Evolutionary conservation across 306 rosid species (phyloP), one percentile per base, ranked within the genome.

Genomic region (Quercus bicolor): DNA sequence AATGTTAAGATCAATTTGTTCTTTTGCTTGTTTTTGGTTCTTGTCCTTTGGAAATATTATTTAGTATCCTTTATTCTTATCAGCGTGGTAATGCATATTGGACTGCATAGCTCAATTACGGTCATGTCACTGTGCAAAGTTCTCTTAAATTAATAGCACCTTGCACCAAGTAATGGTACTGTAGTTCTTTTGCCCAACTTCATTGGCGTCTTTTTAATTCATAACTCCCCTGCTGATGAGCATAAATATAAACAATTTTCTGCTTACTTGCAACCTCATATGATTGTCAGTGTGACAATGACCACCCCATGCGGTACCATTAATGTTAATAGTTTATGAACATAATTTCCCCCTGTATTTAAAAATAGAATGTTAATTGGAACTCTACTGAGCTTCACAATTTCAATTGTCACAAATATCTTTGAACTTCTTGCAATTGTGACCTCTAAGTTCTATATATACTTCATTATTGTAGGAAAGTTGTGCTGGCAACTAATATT

Each of bases 401-500:
- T 26, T 28, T 62, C 37, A 62, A 4, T 48, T 48, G 4, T 34
- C 52, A 66, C 52, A 45, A 69, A 53, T 5, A 14, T 52, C 26
- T 65, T 52, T 64, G 51, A 45, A 53, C 65, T 70, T 75, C 52
- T 76, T 80, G 16, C 64, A 74, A 73, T 62, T 62, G 79, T 56
- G 31, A 65, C 70, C 65, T 70, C 72, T 73, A 59, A 54, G 74
- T 78, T 70, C 74, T 84, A 69, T 72, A 68, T 71, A 31, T 73
- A 20, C 76, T 66, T 69, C 56, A 3, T 82, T 59, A 20, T 70
- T 88, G 91, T 78, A 95, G 98, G 78, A 95, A 95, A 90, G 90
- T 95, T 88, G 98, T 92, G 78, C 87, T 95, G 33, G 97, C 98
- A 51, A 95, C 98, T 60, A 95, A 95, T 83, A 95, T 95, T 86